A percentile compares a stretch with the other conserved stretches of the same genome.
Evolutionary conservation across 1,139 yeast genomes (phyloP).

Genomic region (Scheffersomyces insectosa): DNA sequence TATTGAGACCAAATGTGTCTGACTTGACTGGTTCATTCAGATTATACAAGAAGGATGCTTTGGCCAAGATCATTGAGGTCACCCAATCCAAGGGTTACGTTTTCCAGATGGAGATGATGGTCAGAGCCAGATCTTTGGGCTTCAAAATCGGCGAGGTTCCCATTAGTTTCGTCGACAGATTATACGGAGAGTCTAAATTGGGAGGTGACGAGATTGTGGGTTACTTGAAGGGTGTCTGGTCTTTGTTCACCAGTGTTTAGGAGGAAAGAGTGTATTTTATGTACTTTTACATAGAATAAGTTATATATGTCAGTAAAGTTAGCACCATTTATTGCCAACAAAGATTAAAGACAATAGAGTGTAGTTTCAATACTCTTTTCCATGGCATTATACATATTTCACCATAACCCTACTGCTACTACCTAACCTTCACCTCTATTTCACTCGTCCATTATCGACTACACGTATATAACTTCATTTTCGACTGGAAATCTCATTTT

Average conservation of each 20-base stretch:
- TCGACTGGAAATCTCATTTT: too few relatives aligned
- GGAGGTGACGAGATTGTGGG: constrained; percentile 85
- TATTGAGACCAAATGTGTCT: constrained; percentile 70
- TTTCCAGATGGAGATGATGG: constrained; percentile 91
- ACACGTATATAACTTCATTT: too few relatives aligned
- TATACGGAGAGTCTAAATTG: constrained; percentile 78
- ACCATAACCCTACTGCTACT: too few relatives aligned
- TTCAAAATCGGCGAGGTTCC: constrained; percentile 80
- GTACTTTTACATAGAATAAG: too few relatives aligned
- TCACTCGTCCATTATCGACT: too few relatives aligned
- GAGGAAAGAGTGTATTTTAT: not conserved
- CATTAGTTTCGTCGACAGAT: constrained; percentile 75
- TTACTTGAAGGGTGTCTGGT: constrained; percentile 75
- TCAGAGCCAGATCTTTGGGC: constrained; percentile 71
- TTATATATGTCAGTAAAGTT: too few relatives aligned
- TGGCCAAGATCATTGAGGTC: constrained; percentile 65
- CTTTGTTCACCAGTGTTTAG: constrained; percentile 62
- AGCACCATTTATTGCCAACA: too few relatives aligned
- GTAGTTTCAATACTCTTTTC: too few relatives aligned
- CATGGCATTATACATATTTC: too few relatives aligned
- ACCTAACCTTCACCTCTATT: too few relatives aligned
- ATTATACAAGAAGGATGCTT: constrained; percentile 69
- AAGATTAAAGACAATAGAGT: too few relatives aligned
- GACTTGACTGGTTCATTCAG: constrained; percentile 82
- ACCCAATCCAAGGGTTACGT: constrained; percentile 82